Conservation (phyloP, 2,329 filamentous ascomycete genomes). For the Corynespora cassiicola region DNA sequence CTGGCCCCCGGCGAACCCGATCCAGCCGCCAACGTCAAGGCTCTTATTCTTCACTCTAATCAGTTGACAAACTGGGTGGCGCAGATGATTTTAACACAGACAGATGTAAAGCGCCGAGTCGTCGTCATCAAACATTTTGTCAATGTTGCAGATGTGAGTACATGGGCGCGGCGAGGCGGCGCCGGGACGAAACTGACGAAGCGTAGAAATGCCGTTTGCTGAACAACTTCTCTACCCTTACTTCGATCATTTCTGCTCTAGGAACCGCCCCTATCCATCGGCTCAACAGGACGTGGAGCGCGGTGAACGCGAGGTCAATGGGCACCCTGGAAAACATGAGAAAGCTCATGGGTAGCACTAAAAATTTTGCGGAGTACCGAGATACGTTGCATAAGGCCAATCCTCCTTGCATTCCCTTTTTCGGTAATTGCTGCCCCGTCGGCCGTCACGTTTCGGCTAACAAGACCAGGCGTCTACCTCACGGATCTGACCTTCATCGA, state of each 20-base stretch:
- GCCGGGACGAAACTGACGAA: slow-evolving; percentile 30
- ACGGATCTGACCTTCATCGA: slow-evolving; percentile 99
- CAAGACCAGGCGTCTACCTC: slow-evolving; percentile 79
- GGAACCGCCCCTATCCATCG: slow-evolving; percentile 95
- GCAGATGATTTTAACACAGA: slow-evolving; percentile 96
- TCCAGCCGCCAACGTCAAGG: slow-evolving; percentile 92
- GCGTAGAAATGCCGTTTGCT: slow-evolving; percentile 85
- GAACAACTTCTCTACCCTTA: slow-evolving; percentile 97
- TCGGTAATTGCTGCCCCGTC: slow-evolving; percentile 66
- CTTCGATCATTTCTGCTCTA: slow-evolving; percentile 95
- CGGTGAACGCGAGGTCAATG: slow-evolving; percentile 85
- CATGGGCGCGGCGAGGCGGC: not conserved
- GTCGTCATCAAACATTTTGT: slow-evolving; percentile 99
- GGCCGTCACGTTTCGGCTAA: slow-evolving; percentile 22
- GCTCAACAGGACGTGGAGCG: slow-evolving; percentile 90
- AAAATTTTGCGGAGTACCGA: slow-evolving; percentile 97
- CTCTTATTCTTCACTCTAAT: slow-evolving; percentile 95
- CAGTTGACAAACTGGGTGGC: slow-evolving; percentile 99
- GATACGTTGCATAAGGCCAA: slow-evolving; percentile 92
- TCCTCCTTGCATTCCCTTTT: slow-evolving; percentile 97
- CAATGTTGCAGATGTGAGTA: slow-evolving; percentile 89
- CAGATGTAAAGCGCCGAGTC: slow-evolving; percentile 93
- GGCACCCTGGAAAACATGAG: slow-evolving; percentile 87
- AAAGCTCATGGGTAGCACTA: slow-evolving; percentile 92
- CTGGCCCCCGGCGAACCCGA: slow-evolving; percentile 80